Conservation (phyloP, 805 yeast species). For the Candida gorgasii region DNA sequence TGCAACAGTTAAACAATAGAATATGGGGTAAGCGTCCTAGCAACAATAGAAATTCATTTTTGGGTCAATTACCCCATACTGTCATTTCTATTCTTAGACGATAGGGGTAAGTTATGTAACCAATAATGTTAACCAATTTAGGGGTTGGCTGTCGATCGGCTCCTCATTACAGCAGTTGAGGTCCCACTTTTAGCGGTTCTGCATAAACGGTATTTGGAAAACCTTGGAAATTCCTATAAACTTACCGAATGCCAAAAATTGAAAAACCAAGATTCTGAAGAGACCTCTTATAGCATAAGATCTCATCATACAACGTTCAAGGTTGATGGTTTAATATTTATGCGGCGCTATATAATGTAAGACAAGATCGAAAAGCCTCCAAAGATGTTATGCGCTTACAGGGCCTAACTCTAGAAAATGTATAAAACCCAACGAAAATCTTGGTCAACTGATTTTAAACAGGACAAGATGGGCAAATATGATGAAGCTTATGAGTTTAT, state of each 20-base stretch:
- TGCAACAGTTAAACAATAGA: not conserved
- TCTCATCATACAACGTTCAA: not conserved
- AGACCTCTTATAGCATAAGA: not conserved
- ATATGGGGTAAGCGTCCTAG: not conserved
- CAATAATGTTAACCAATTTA: too few relatives aligned
- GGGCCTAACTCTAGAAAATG: not conserved
- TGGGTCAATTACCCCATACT: too few relatives aligned
- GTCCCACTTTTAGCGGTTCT: too few relatives aligned
- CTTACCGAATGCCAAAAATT: too few relatives aligned
- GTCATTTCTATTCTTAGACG: too few relatives aligned
- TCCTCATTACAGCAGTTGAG: too few relatives aligned
- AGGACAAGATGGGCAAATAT: slow-evolving; percentile 14
- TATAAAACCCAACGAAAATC: not conserved
- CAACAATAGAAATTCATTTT: too few relatives aligned
- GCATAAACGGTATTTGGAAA: not conserved
- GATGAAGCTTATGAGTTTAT: slow-evolving; percentile 26
- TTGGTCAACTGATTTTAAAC: not conserved
- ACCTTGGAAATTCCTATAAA: not conserved
- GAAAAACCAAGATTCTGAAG: too few relatives aligned
- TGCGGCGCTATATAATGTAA: too few relatives aligned
- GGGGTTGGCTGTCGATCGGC: too few relatives aligned
- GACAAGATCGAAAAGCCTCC: slow-evolving; percentile 1
- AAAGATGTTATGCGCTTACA: slow-evolving; percentile 11
- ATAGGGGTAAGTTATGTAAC: too few relatives aligned
- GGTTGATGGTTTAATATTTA: too few relatives aligned